These are phyloP conservation scores for Trichoderma koningii DNA, from an alignment of 2,329 filamentous ascomycete species.

Conservation along the genomic window DNA sequence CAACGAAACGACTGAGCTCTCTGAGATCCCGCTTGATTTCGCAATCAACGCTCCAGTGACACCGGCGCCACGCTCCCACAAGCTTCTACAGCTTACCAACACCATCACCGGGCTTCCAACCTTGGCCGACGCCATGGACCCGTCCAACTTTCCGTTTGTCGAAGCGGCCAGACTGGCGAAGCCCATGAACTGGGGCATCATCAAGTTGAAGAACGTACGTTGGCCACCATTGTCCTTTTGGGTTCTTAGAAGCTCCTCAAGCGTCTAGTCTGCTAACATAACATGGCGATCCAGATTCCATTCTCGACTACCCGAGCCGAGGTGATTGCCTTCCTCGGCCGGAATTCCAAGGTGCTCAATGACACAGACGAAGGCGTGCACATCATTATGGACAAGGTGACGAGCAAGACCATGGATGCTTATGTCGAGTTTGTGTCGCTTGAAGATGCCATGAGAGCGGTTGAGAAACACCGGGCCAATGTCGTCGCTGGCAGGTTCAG, in stretches of 20 bases:
- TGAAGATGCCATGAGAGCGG: constrained; percentile 55
- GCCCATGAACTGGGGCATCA: constrained; percentile 45
- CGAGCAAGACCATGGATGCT: constrained; percentile 63
- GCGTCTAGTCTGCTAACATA: neutral
- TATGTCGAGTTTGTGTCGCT: constrained; percentile 60
- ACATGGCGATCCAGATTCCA: constrained; percentile 50
- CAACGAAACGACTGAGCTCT: neutral
- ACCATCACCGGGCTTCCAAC: constrained; percentile 41
- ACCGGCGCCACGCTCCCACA: constrained; percentile 38
- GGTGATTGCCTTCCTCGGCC: constrained; percentile 60
- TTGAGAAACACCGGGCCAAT: constrained; percentile 51
- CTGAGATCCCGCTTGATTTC: constrained; percentile 9
- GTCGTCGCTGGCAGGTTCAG: constrained; percentile 44
- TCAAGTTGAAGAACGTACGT: constrained; percentile 56
- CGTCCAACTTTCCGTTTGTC: constrained; percentile 50
- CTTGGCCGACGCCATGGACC: constrained; percentile 41
- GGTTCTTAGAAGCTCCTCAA: neutral
- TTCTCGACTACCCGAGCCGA: constrained; percentile 56
- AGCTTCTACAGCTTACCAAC: constrained; percentile 43
- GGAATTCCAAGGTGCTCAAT: constrained; percentile 57
- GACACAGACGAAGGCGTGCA: constrained; percentile 60
- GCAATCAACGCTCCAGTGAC: neutral
- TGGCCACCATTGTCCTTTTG: constrained; percentile 17
- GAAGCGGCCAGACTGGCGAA: constrained; percentile 41
- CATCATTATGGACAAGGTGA: constrained; percentile 65